Percentiles rank a stretch among this genome's conserved stretches.
These are phyloP conservation scores for Vanrija sp. DNA, from an alignment of 1,284 basidiomycete species.

Conservation along the genomic window DNA sequence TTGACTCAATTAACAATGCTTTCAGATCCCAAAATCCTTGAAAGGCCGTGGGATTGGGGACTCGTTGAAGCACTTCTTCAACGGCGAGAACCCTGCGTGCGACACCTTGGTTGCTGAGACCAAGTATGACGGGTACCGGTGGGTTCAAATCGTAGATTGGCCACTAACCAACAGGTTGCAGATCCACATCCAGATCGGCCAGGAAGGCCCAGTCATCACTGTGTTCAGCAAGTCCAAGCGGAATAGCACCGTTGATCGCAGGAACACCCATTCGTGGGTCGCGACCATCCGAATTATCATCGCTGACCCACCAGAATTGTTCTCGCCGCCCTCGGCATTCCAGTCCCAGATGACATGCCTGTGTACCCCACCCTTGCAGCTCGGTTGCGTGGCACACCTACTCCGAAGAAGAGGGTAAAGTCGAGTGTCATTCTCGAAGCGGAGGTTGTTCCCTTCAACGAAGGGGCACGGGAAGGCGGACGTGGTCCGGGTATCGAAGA, in stretches of 20 bases:
- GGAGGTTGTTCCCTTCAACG: constrained; percentile 79
- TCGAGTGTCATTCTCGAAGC: constrained; percentile 68
- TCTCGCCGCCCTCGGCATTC: constrained; percentile 59
- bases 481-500: constrained; percentile 50
- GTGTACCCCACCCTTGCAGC: constrained; percentile 14
- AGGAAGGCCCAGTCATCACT: constrained; percentile 55
- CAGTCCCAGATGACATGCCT: constrained; percentile 18
- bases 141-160: constrained; percentile 1
- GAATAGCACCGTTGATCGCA: constrained; percentile 69
- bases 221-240: constrained; percentile 82
- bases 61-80: constrained; percentile 56
- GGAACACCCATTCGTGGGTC: constrained; percentile 62
- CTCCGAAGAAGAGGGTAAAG: neutral
- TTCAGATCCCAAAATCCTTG: constrained; percentile 71
- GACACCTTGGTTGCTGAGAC: constrained; percentile 70
- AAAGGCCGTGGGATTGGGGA: constrained; percentile 63
- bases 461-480: constrained; percentile 43
- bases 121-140: constrained; percentile 86
- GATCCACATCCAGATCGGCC: constrained; percentile 65
- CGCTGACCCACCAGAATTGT: constrained; percentile 55
- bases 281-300: neutral
- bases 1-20: neutral
- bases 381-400: neutral
- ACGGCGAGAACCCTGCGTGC: neutral
- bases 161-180: constrained; percentile 56